Percentiles rank a stretch among this genome's conserved stretches.
Conservation (phyloP, 2,329 filamentous ascomycete species). For the Xylogone sp. region DNA sequence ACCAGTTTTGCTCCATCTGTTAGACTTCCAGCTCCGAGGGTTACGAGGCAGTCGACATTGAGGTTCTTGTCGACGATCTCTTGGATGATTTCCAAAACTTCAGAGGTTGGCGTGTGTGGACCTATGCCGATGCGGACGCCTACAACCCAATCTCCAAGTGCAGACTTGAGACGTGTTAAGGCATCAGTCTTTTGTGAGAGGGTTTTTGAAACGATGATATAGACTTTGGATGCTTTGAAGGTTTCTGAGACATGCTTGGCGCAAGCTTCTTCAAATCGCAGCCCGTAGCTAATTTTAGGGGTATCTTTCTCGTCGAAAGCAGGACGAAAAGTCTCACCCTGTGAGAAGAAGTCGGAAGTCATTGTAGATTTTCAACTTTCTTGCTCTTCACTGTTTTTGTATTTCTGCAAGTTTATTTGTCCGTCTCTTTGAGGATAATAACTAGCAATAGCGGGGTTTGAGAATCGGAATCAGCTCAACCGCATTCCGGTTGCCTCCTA, state of each 20-base stretch:
- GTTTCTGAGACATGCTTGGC: constrained; percentile 23
- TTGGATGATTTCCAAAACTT: constrained; percentile 18
- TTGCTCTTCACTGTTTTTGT: not conserved
- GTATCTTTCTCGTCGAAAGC: constrained; percentile 9
- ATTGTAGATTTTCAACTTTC: not conserved
- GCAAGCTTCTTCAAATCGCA: constrained; percentile 24
- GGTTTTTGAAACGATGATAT: constrained; percentile 22
- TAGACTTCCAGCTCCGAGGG: constrained; percentile 22
- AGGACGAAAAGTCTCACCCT: constrained; percentile 1
- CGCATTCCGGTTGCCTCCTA: too few relatives aligned
- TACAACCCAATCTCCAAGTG: constrained; percentile 19
- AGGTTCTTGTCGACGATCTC: constrained; percentile 12
- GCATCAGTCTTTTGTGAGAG: constrained; percentile 23
- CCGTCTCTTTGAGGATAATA: too few relatives aligned
- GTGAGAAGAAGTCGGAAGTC: constrained; percentile 37
- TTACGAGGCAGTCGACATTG: constrained; percentile 35
- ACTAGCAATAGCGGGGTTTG: too few relatives aligned
- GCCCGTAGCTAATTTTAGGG: constrained; percentile 20
- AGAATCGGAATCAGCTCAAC: too few relatives aligned
- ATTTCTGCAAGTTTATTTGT: too few relatives aligned
- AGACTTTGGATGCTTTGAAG: constrained; percentile 21
- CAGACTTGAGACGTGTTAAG: constrained; percentile 15
- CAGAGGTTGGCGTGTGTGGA: constrained; percentile 21
- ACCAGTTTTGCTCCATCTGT: constrained; percentile 21
- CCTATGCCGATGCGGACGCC: constrained; percentile 21